Evolutionary conservation across 495 filamentous ascomycete species (phyloP).

Genomic region (Penicillium cataractarum): DNA sequence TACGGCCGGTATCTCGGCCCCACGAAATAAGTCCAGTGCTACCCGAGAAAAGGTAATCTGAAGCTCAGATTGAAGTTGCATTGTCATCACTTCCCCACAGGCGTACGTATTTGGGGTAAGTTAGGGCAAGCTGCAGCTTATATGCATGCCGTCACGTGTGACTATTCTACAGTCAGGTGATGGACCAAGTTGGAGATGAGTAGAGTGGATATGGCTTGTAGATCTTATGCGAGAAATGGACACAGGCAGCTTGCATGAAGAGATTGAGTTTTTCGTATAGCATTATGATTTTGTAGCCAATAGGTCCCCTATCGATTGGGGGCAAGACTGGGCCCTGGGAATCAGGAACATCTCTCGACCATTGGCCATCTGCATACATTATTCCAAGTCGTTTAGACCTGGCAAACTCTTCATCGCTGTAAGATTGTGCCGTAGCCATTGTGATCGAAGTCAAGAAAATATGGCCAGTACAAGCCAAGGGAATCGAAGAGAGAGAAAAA

Average conservation of each 20-base stretch:
- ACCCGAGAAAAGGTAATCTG: not conserved
- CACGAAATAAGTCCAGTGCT: not conserved
- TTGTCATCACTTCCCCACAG: not conserved
- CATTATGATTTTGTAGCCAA: not conserved
- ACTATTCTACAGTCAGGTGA: constrained; percentile 10
- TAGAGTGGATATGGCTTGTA: not conserved
- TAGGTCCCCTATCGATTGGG: not conserved
- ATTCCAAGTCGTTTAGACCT: not conserved
- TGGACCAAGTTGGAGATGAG: not conserved
- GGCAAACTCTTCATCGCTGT: not conserved
- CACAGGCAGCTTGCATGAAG: not conserved
- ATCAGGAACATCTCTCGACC: not conserved
- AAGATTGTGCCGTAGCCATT: not conserved
- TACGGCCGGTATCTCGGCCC: not conserved
- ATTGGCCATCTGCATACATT: constrained; percentile 1
- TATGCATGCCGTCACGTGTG: constrained; percentile 7
- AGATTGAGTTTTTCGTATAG: not conserved
- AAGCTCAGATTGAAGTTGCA: not conserved
- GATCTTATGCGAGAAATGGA: not conserved
- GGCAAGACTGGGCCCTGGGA: not conserved
- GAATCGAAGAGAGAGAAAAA: constrained; percentile 6
- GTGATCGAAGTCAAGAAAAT: not conserved
- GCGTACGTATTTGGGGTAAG: not conserved
- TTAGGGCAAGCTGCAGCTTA: constrained; percentile 9
- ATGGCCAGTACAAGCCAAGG: not conserved